A percentile compares a stretch with the other conserved stretches of the same genome.
These are phyloP conservation scores for Chrysoporthe austroafricana DNA, from an alignment of 2,329 filamentous ascomycete genomes.

Conservation along the genomic window DNA sequence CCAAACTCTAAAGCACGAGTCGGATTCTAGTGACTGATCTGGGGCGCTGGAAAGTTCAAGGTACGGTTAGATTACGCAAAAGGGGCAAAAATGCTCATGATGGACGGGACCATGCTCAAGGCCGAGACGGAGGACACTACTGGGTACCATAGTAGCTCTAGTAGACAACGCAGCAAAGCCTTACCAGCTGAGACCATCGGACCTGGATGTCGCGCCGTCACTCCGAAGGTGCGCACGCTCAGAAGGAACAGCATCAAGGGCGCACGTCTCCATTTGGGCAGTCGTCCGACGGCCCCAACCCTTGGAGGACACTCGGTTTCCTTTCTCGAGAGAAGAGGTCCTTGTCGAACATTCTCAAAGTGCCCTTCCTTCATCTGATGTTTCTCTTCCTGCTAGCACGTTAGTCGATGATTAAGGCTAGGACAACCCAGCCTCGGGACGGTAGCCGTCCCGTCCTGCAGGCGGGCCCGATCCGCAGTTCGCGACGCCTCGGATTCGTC, in stretches of 20 bases:
- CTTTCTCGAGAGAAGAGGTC: background rate
- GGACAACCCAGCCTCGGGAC: conserved; percentile 12
- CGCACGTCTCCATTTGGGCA: background rate
- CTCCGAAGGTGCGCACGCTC: background rate
- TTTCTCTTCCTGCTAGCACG: background rate
- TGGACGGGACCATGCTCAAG: background rate
- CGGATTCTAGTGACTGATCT: background rate
- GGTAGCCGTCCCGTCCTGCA: conserved; percentile 12
- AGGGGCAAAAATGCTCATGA: background rate
- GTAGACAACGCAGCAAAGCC: background rate
- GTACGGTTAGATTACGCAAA: background rate
- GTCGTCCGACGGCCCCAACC: background rate
- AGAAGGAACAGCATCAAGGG: background rate
- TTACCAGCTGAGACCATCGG: background rate
- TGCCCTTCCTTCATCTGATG: background rate
- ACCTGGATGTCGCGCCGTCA: background rate
- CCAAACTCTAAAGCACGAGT: background rate
- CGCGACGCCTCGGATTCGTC: conserved; percentile 10
- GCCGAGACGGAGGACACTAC: background rate
- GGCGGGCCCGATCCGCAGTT: conserved; percentile 17
- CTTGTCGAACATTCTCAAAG: background rate
- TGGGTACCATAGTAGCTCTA: no score
- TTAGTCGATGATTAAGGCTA: background rate
- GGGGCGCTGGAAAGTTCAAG: background rate
- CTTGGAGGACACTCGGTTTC: background rate